phyloP scores from a whole-genome alignment of 2,329 filamentous ascomycete species.

The Trichophaea hybrida region DNA sequence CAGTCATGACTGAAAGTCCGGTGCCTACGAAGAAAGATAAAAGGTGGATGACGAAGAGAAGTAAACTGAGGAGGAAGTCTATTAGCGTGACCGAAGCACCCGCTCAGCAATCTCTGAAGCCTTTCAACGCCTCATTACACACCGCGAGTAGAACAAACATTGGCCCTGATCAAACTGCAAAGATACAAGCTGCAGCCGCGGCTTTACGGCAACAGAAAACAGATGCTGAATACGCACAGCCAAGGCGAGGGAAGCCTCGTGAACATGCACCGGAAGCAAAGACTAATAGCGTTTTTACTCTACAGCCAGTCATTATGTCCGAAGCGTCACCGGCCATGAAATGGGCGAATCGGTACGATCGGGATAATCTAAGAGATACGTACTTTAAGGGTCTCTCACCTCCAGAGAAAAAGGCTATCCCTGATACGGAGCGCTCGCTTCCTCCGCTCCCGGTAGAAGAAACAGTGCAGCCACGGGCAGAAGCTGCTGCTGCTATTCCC shows the following conservation, averaged over 20 bases:
- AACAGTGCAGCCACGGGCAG: constrained; percentile 6
- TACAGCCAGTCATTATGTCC: constrained; percentile 69
- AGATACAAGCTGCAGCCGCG: constrained; percentile 79
- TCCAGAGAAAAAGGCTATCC: constrained; percentile 19
- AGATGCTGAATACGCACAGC: constrained; percentile 34
- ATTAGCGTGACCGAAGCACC: constrained; percentile 20
- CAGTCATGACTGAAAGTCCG: constrained; percentile 65
- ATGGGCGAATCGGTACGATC: constrained; percentile 92
- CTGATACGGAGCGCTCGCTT: constrained; percentile 28
- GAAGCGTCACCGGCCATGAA: constrained; percentile 91
- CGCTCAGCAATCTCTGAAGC: constrained; percentile 9
- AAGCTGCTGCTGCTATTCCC: constrained; percentile 22
- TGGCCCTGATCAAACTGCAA: constrained; percentile 79
- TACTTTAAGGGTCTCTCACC: constrained; percentile 43
- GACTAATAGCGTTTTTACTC: constrained; percentile 77
- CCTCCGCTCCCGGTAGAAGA: constrained; percentile 30
- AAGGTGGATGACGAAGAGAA: constrained; percentile 38
- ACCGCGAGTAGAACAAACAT: constrained; percentile 66
- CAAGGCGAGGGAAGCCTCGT: constrained; percentile 31
- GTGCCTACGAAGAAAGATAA: constrained; percentile 86
- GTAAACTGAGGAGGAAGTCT: constrained; percentile 29
- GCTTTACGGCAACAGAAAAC: constrained; percentile 53
- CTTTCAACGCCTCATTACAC: constrained; percentile 28
- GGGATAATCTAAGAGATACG: constrained; percentile 68
- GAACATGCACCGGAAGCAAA: constrained; percentile 46